Percentiles rank a stretch among this genome's conserved stretches.
Evolutionary conservation across 768 basidiomycete genomes (phyloP).

Genomic region (Auriscalpium microsporum): DNA sequence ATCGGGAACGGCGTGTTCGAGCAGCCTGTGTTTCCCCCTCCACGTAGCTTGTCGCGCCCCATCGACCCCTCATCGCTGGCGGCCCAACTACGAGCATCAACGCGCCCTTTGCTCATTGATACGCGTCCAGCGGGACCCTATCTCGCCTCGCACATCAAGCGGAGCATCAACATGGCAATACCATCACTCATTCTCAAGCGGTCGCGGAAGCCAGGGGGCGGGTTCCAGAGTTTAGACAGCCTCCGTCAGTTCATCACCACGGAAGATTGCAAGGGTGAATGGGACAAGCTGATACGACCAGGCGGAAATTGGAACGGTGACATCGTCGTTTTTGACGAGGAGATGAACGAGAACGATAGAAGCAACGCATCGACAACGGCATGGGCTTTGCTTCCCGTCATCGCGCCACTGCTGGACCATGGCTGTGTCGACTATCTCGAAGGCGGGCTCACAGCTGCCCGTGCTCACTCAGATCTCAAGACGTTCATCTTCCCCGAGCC

Average conservation of each 20-base stretch:
- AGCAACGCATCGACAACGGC: conserved; percentile 46
- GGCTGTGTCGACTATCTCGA: conserved; percentile 60
- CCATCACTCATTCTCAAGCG: conserved; percentile 89
- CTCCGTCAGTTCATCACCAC: conserved; percentile 79
- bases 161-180: conserved; percentile 79
- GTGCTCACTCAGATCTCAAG: conserved; percentile 47
- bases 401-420: conserved; percentile 47
- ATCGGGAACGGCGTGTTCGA: conserved; percentile 18
- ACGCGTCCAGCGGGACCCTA: conserved; percentile 66
- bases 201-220: conserved; percentile 60
- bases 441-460: conserved; percentile 60
- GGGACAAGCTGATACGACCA: conserved; percentile 53
- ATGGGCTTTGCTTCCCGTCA: conserved; percentile 62
- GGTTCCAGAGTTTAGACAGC: conserved; percentile 56
- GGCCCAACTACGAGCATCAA: conserved; percentile 33
- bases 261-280: conserved; percentile 58
- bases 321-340: conserved; percentile 70
- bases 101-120: conserved; percentile 69
- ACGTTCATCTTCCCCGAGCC: conserved; percentile 41
- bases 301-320: conserved; percentile 62
- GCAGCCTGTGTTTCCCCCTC: conserved; percentile 12
- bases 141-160: conserved; percentile 51
- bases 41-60: conserved; percentile 25
- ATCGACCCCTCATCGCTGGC: conserved; percentile 41
- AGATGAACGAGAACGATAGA: conserved; percentile 62